Evolutionary conservation across 257 asterid species (phyloP).

Genomic region (Solanum virginianum): DNA sequence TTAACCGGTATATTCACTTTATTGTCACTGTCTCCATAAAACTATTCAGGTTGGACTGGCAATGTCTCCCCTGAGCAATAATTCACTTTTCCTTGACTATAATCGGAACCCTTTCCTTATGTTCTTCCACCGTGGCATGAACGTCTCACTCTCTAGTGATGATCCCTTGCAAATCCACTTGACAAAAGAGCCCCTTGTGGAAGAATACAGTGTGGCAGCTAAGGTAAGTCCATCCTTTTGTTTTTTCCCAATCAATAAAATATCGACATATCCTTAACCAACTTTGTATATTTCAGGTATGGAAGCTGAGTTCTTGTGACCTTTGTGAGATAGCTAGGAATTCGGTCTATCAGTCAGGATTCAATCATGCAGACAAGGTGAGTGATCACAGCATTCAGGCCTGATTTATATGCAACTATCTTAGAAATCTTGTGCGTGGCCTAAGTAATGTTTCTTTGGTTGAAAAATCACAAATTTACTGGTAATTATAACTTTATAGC

Average conservation of each 20-base stretch:
- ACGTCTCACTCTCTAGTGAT: constrained; percentile 75
- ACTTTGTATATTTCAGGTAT: constrained; percentile 39
- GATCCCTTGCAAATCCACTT: constrained; percentile 93
- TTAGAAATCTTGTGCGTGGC: neutral
- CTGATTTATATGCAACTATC: neutral
- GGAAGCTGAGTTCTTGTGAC: constrained; percentile 97
- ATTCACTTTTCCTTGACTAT: constrained; percentile 85
- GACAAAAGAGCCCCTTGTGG: constrained; percentile 91
- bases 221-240: constrained; percentile 31
- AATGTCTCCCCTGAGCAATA: constrained; percentile 94
- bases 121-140: constrained; percentile 91
- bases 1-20: neutral
- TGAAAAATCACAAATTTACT: neutral
- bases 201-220: constrained; percentile 96
- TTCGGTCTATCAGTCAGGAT: constrained; percentile 95
- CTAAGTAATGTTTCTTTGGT: neutral
- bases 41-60: constrained; percentile 77
- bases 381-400: neutral
- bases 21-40: neutral
- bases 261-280: neutral
- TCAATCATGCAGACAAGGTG: constrained; percentile 78
- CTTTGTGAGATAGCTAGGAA: constrained; percentile 92
- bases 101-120: constrained; percentile 81
- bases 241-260: neutral
- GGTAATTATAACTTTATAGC: neutral